Percentiles rank a stretch among this genome's conserved stretches.
Evolutionary conservation across 2,329 filamentous ascomycete genomes (phyloP).

Genomic region (Pseudocercospora crystallina): DNA sequence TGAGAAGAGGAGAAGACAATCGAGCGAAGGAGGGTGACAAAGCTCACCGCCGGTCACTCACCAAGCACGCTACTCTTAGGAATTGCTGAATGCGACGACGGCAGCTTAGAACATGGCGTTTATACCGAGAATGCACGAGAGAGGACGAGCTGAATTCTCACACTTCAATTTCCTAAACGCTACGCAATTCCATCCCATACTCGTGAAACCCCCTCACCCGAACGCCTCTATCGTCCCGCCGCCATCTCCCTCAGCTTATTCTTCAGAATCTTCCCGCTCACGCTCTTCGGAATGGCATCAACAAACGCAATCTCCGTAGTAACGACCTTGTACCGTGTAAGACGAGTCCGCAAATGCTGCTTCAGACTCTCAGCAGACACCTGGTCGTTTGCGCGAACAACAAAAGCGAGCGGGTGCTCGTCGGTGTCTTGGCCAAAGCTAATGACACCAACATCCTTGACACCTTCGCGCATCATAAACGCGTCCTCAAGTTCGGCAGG

Average conservation of each 20-base stretch:
- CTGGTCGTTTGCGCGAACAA: constrained; percentile 16
- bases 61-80: no score
- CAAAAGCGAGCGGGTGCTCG: constrained; percentile 27
- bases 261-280: constrained; percentile 34
- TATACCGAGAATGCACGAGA: no score
- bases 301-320: constrained; percentile 26
- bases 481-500: constrained; percentile 36
- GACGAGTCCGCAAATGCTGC: constrained; percentile 28
- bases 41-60: no score
- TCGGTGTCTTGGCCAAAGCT: constrained; percentile 16
- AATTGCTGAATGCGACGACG: no score
- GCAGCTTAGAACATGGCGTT: no score
- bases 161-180: no score
- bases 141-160: no score
- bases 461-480: constrained; percentile 25
- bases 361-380: constrained; percentile 30
- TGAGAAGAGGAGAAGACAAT: no score
- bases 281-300: constrained; percentile 33
- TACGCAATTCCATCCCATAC: no score
- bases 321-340: constrained; percentile 41
- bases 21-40: no score
- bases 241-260: constrained; percentile 20
- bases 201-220: no score
- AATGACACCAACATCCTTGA: constrained; percentile 33
- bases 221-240: no score